Evolutionary conservation across 108 stramenopile species (phyloP).

Genomic region (Cylindrotheca closterium): DNA sequence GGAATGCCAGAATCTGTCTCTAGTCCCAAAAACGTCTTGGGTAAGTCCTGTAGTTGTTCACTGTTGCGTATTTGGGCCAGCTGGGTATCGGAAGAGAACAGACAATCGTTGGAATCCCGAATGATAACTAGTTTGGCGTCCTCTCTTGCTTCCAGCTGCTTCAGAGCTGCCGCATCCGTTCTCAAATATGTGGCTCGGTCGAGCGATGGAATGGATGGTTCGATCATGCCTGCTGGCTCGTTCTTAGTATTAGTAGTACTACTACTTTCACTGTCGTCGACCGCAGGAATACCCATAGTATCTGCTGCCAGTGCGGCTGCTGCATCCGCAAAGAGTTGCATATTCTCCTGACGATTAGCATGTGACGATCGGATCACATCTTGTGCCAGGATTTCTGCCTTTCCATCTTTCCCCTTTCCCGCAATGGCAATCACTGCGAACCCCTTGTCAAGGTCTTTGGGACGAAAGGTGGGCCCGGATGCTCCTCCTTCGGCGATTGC

Average conservation of each 20-base stretch:
- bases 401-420: constrained; percentile 27
- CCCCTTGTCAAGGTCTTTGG: constrained; percentile 56
- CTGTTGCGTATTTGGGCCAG: constrained; percentile 3
- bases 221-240: neutral
- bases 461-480: constrained; percentile 79
- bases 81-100: constrained; percentile 8
- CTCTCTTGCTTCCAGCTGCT: constrained; percentile 34
- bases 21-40: constrained; percentile 46
- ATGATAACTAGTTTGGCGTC: constrained; percentile 63
- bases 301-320: constrained; percentile 61
- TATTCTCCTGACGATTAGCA: constrained; percentile 65
- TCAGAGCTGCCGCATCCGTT: constrained; percentile 32
- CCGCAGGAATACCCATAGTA: constrained; percentile 27
- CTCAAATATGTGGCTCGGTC: constrained; percentile 67
- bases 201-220: constrained; percentile 8
- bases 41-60: neutral
- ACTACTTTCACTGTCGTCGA: too few relatives aligned
- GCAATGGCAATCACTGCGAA: constrained; percentile 76
- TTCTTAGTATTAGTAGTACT: constrained; percentile 3
- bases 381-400: constrained; percentile 52
- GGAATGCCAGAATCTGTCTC: constrained; percentile 20
- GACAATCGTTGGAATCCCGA: constrained; percentile 20
- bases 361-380: constrained; percentile 51
- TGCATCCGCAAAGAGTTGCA: constrained; percentile 78
- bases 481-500: constrained; percentile 83